Base-by-base conservation (phyloP, 176 grass and related monocot species). In the Typha latifolia region DNA sequence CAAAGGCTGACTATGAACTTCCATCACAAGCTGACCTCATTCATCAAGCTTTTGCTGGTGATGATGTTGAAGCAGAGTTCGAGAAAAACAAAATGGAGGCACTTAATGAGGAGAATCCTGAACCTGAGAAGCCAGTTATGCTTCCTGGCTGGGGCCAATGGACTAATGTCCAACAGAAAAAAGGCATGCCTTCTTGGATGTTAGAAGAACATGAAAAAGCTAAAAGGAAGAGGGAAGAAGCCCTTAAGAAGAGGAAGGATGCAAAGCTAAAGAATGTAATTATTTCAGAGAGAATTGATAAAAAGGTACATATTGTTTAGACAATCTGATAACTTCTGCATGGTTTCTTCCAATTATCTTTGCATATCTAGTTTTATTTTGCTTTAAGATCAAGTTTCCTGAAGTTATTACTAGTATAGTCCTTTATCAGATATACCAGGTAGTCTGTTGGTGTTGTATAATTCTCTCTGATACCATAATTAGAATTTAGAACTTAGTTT, bases 61-160 rank as follows among this genome's bases (percentile, higher is more conserved):
- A 99, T 86, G 94, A 99, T 80, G 89, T 99, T 67, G 89, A 91
- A 67, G 88, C 85, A 16, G 89, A 99, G 52, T 99, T 99, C 72
- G 78, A 81, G 61, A 85, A 84, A 62, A 78, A 85, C 43, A 99
- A 99, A 79, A 56, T 84, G 63, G 79, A 93, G 9, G 69, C 63
- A 77, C 75, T 99, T 76, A 82, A 91, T 74, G 75, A 87, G 69
- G 94, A 99, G 76, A 85, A 87, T 64, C 94, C 94, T 64, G 89
- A 99, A 82, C 89, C 94, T n/a, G 94, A 99, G 82, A 84, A 92
- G 32, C 94, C 86, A 67, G 81, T 66, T 70, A 78, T 99, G 72
- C 47, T 99, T 72, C 89, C 94, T 70, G 89, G 89, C 68, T 99
- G 94, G 94, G 94, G 89, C 62, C 94, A 99, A 27, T 93, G 94